A percentile compares a stretch with the other conserved stretches of the same genome.
Evolutionary conservation across 306 rosid species (phyloP).

Genomic region (Dryas drummondii): DNA sequence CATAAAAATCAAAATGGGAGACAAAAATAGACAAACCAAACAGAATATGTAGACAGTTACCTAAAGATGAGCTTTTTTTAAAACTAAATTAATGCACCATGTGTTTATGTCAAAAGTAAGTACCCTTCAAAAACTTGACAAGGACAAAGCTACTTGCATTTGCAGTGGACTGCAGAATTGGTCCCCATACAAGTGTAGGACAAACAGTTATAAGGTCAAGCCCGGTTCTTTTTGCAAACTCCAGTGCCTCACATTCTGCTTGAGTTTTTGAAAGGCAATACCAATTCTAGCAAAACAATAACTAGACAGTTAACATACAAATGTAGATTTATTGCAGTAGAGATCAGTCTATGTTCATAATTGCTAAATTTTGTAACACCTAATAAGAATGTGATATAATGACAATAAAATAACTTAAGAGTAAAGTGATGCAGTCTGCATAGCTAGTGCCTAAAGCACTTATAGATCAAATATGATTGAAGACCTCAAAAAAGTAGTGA

Average conservation of each 20-base stretch:
- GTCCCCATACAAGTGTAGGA: slow-evolving; percentile 53
- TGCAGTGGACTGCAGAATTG: slow-evolving; percentile 54
- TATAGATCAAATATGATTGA: no score
- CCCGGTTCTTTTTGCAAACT: slow-evolving; percentile 53
- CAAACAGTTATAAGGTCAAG: slow-evolving; percentile 53
- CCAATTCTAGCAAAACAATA: slow-evolving; percentile 57
- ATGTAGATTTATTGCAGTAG: not conserved
- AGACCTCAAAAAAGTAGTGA: no score
- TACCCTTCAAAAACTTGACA: slow-evolving; percentile 54
- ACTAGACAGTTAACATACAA: not conserved
- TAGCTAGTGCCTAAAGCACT: not conserved
- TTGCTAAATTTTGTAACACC: no score
- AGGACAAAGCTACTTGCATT: slow-evolving; percentile 62
- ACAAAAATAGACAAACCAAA: not conserved
- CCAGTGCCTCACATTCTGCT: slow-evolving; percentile 67
- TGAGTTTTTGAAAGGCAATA: slow-evolving; percentile 68
- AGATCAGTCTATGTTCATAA: not conserved
- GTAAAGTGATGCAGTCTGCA: not conserved
- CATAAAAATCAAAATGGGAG: not conserved
- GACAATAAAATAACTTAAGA: not conserved
- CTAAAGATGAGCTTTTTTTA: not conserved
- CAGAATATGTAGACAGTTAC: no score
- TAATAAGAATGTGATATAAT: not conserved
- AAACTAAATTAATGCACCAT: not conserved
- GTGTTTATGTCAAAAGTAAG: not conserved